Percentiles rank a stretch among this genome's conserved stretches.
Conservation (phyloP, 805 yeast species). For the Suhomyces kilbournensis region DNA sequence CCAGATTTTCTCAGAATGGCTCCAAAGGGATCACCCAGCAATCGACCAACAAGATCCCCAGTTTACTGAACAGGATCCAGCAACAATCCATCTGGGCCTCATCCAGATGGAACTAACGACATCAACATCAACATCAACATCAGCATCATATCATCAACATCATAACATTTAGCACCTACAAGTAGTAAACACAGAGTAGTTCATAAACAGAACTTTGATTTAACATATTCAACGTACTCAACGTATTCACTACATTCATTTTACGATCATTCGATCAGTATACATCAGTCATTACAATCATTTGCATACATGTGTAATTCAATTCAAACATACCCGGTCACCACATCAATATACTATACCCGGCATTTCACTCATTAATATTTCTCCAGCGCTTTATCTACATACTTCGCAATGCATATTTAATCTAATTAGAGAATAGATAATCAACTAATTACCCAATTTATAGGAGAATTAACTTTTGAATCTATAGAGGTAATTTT, state of each 20-base stretch:
- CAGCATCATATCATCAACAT: too few species aligned
- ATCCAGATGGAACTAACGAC: not conserved
- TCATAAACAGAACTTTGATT: too few species aligned
- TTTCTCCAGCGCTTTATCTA: not conserved
- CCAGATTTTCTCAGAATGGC: conserved; percentile 18
- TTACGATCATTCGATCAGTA: too few species aligned
- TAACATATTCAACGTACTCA: too few species aligned
- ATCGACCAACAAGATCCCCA: not conserved
- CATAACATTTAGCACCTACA: too few species aligned
- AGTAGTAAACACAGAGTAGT: too few species aligned
- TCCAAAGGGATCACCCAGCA: conserved; percentile 10
- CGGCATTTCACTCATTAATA: not conserved
- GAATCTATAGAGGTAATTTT: too few species aligned
- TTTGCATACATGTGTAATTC: not conserved
- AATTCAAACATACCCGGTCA: not conserved
- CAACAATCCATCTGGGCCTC: not conserved
- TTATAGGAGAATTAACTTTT: too few species aligned
- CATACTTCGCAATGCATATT: not conserved
- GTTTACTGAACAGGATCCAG: not conserved
- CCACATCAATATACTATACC: not conserved
- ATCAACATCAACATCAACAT: too few species aligned
- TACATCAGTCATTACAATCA: not conserved
- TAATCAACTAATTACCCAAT: too few species aligned
- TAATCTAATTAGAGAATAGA: too few species aligned
- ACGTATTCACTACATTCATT: too few species aligned